These are phyloP conservation scores for Mycena vitilis DNA, from an alignment of 768 basidiomycete genomes.

Conservation along the genomic window DNA sequence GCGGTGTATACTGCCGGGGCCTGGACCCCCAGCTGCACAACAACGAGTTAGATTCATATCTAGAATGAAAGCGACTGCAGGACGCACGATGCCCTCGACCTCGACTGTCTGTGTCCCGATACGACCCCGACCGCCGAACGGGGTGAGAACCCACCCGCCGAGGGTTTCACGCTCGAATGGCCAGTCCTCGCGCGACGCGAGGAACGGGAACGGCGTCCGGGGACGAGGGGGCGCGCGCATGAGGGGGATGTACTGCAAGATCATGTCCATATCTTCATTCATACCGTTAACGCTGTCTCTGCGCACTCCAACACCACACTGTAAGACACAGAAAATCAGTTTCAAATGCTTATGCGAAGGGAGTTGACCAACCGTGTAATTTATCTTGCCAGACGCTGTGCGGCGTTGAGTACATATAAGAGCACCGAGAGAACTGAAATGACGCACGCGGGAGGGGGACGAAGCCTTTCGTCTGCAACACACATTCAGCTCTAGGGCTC, in stretches of 20 bases:
- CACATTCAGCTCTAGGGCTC: not conserved
- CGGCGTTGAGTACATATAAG: not conserved
- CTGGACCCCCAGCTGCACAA: constrained; percentile 29
- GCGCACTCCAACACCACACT: constrained; percentile 34
- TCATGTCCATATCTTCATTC: constrained; percentile 37
- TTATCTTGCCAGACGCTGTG: constrained; percentile 34
- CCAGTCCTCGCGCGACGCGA: constrained; percentile 37
- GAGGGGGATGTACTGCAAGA: constrained; percentile 36
- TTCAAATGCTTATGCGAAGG: no score
- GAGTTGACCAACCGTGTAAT: constrained; percentile 17
- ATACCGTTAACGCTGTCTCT: constrained; percentile 33
- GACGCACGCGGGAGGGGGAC: constrained; percentile 35
- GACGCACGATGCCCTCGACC: constrained; percentile 33
- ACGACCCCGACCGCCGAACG: constrained; percentile 35
- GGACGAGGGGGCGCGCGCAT: constrained; percentile 17
- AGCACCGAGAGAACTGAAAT: not conserved
- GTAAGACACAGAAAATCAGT: no score
- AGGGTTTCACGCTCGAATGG: constrained; percentile 34
- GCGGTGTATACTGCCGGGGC: constrained; percentile 31
- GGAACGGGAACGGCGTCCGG: constrained; percentile 34
- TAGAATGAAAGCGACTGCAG: not conserved
- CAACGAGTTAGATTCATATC: not conserved
- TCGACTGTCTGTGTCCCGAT: constrained; percentile 31
- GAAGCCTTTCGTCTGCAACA: constrained; percentile 25
- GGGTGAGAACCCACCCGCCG: constrained; percentile 36